Evolutionary conservation across 345 rosid species (phyloP).

Genomic region (Lumnitzera racemosa): DNA sequence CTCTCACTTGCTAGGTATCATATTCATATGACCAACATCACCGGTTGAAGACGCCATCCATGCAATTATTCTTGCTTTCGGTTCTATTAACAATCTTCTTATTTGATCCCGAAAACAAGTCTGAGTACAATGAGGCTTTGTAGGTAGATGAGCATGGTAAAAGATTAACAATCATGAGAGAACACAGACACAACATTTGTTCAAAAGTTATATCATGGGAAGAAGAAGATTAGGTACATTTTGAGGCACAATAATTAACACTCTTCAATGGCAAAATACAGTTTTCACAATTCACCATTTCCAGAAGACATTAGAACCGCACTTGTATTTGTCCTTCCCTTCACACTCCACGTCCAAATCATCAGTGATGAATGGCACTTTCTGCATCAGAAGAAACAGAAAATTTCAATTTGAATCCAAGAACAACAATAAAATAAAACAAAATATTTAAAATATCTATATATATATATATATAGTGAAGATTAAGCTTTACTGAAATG

Average conservation of each 20-base stretch:
- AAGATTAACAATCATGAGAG: neutral
- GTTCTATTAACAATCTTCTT: too few species aligned
- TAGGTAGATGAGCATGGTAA: neutral
- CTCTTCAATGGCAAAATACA: neutral
- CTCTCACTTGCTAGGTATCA: too few species aligned
- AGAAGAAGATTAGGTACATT: conserved; percentile 30
- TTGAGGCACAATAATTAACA: conserved; percentile 1
- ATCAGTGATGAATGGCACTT: conserved; percentile 81
- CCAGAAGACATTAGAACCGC: conserved; percentile 99
- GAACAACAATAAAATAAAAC: neutral
- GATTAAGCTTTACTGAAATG: too few species aligned
- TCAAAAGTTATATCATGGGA: conserved; percentile 6
- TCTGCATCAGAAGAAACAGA: conserved; percentile 40
- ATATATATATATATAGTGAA: neutral
- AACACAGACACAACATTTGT: conserved; percentile 3
- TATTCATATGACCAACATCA: too few species aligned
- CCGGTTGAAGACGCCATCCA: too few species aligned
- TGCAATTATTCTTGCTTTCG: too few species aligned
- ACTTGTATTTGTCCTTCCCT: conserved; percentile 95
- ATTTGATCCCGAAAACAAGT: too few species aligned
- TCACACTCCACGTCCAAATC: conserved; percentile 83
- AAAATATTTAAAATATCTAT: neutral
- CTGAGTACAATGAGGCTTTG: neutral
- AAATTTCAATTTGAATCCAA: conserved; percentile 4
- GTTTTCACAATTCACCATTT: conserved; percentile 59